These are phyloP conservation scores for Berkeleyomyces rouxiae DNA, from an alignment of 2,329 filamentous ascomycete genomes.

Conservation along the genomic window DNA sequence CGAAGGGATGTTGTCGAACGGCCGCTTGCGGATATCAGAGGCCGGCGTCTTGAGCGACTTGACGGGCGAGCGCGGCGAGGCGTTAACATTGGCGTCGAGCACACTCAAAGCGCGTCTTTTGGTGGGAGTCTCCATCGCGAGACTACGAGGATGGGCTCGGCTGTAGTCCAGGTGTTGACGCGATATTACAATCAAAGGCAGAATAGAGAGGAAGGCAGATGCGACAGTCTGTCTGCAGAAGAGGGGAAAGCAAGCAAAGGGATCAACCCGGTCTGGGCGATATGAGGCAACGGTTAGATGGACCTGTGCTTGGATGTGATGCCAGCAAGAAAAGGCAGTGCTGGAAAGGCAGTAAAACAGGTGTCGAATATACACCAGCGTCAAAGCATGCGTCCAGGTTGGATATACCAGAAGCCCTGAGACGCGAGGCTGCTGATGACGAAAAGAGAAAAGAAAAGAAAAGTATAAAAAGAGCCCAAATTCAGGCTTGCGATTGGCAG, in stretches of 20 bases:
- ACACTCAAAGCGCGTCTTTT: constrained; percentile 14
- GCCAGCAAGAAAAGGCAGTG: background rate
- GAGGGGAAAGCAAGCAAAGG: background rate
- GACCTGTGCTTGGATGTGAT: background rate
- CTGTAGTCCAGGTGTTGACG: background rate
- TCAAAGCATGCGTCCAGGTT: background rate
- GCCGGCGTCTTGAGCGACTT: constrained; percentile 10
- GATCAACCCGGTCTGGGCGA: background rate
- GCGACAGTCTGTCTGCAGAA: background rate
- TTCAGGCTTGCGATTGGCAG: background rate
- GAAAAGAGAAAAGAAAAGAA: background rate
- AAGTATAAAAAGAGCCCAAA: background rate
- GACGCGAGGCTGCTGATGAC: constrained; percentile 1
- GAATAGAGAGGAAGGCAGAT: background rate
- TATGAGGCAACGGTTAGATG: background rate
- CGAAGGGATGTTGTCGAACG: constrained; percentile 7
- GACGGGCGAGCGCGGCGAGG: constrained; percentile 8
- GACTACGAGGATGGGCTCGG: background rate
- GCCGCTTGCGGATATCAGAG: constrained; percentile 1
- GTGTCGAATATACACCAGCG: background rate
- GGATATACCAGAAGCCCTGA: background rate
- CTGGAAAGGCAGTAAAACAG: background rate
- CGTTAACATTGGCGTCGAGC: constrained; percentile 13
- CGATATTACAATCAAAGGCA: background rate
- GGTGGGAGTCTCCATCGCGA: constrained; percentile 11